Base-by-base conservation (phyloP, 2,329 filamentous ascomycete species). In the Aspergillus eucalypticola region DNA sequence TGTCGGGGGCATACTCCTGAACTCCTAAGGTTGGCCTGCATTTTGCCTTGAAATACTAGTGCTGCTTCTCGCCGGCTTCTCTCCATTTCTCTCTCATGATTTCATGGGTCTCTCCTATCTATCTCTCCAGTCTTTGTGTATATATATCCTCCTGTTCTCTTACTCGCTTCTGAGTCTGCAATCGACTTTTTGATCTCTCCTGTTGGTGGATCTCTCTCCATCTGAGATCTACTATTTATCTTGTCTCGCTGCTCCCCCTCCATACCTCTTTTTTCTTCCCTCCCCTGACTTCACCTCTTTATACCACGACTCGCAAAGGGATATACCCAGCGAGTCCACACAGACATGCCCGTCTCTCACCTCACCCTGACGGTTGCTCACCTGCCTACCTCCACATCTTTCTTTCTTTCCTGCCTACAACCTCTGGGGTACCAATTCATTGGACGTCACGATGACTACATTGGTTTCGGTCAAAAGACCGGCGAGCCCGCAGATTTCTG, bases 341-440 rank as follows among this genome's bases (percentile, higher is more conserved):
- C 54, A 58, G 65, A 66, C 57, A 88, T 88, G 86, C 85, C 86
- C 59, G 76, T 87, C 67, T 85, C 85, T 46, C 85, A 87, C 71
- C 81, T 88, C 62, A 86, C 84, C 62, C 79, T 88, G 63, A 87
- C 85, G 39, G 92, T 96, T 71, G 88, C 87, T 62, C 88, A 93
- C 75, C 86, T 96, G 56, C 86, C 91, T 57, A 86, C 88, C 38
- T 90, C 92, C 3, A 87, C 89, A 53, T 95, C 91, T 7, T 96
- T 96, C 80, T 96, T 92, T 76, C 85, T 92, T 21, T 85, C 90
- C 63, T 83, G 92, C 65, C 83, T 91, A 7, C 90, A 94, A 67
- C 89, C 91, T 3, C 83, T 96, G 21, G 90, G 90, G 39, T 87
- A 96, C 63, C 84, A 84, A 62, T 96, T 88, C 73, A 83, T 91